These are phyloP conservation scores for Conoideocrella luteorostrata DNA, from an alignment of 2,329 filamentous ascomycete genomes.

Conservation along the genomic window DNA sequence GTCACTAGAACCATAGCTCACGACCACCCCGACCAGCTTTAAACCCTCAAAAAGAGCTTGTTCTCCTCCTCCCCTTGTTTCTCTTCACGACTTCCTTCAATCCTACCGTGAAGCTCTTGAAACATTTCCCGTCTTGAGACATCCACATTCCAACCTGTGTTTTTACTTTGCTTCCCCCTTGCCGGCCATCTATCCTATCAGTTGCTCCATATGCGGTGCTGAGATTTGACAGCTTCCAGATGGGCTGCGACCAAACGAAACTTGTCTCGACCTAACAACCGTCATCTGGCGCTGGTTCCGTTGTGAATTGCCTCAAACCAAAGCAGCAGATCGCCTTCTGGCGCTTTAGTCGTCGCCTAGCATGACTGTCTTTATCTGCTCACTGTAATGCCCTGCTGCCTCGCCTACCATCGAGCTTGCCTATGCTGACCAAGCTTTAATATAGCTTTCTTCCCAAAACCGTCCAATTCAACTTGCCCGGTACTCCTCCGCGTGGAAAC, in stretches of 20 bases:
- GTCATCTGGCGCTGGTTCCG: neutral
- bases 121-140: too few relatives aligned
- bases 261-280: neutral
- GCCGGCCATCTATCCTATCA: neutral
- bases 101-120: neutral
- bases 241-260: too few relatives aligned
- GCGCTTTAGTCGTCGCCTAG: conserved; percentile 13
- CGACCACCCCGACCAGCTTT: neutral
- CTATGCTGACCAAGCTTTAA: neutral
- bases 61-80: neutral
- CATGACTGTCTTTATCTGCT: conserved; percentile 36
- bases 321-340: neutral
- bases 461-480: conserved; percentile 72
- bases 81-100: neutral
- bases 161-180: neutral
- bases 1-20: neutral
- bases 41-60: neutral
- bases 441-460: conserved; percentile 85
- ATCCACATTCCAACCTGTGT: neutral
- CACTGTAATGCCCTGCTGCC: conserved; percentile 25
- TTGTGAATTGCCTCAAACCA: neutral
- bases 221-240: neutral
- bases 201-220: neutral
- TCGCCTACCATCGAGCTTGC: neutral
- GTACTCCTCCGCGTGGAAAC: conserved; percentile 37